Evolutionary conservation across 768 basidiomycete species (phyloP).

Genomic region (Leccinum truebloodii): DNA sequence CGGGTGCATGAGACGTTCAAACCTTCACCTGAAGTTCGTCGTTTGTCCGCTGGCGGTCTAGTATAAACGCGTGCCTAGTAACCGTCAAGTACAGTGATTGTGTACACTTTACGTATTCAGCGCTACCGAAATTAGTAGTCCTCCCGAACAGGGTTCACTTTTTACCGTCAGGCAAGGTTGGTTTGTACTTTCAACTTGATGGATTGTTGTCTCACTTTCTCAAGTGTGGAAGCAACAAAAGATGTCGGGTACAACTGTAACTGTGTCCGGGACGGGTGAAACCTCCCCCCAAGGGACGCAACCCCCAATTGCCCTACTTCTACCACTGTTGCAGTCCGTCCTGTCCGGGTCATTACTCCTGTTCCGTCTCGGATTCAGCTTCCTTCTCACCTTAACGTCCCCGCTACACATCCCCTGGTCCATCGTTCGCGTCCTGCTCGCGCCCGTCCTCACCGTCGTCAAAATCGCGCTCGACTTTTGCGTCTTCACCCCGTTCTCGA

Average conservation of each 20-base stretch:
- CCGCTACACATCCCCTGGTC: slow-evolving; percentile 29
- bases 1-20: no score
- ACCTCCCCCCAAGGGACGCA: neutral
- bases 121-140: neutral
- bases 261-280: neutral
- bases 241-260: slow-evolving; percentile 11
- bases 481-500: slow-evolving; percentile 46
- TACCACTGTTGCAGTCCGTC: slow-evolving; percentile 20
- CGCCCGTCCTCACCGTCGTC: slow-evolving; percentile 44
- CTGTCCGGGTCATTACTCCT: slow-evolving; percentile 14
- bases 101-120: no score
- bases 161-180: neutral
- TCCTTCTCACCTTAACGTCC: slow-evolving; percentile 13
- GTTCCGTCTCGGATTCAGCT: slow-evolving; percentile 14
- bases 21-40: no score
- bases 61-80: no score
- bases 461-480: slow-evolving; percentile 43
- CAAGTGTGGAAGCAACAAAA: neutral
- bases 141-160: neutral
- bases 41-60: no score
- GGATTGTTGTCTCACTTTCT: neutral
- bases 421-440: slow-evolving; percentile 42
- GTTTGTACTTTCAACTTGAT: neutral
- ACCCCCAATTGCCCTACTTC: slow-evolving; percentile 28
- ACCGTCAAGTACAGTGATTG: no score